A percentile compares a stretch with the other conserved stretches of the same genome.
Evolutionary conservation across 192 early-diverging fungal species (phyloP).

Genomic region (Backusella morwellensis): DNA sequence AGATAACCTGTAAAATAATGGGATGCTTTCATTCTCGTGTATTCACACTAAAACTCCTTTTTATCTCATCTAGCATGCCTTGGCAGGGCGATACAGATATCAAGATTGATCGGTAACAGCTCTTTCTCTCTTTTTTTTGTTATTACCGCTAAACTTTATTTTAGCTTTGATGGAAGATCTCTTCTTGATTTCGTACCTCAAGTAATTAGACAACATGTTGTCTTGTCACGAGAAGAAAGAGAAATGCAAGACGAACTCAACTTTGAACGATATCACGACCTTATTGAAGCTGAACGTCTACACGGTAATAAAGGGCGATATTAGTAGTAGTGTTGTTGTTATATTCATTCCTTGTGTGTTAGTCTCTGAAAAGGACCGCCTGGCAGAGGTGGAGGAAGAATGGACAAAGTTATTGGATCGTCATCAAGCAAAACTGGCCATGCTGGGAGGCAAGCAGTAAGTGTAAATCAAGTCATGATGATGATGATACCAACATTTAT

Average conservation of each 20-base stretch:
- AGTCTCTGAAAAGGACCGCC: constrained; percentile 38
- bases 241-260: constrained; percentile 48
- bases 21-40: neutral
- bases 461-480: neutral
- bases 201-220: neutral
- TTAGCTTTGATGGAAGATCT: constrained; percentile 50
- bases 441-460: constrained; percentile 31
- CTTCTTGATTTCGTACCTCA: constrained; percentile 46
- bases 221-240: constrained; percentile 32
- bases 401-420: constrained; percentile 52
- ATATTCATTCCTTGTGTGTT: neutral
- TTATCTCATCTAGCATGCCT: constrained; percentile 27
- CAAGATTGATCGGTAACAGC: constrained; percentile 41
- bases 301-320: constrained; percentile 23
- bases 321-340: too few relatives aligned
- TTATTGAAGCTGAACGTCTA: constrained; percentile 47
- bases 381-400: constrained; percentile 46
- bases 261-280: constrained; percentile 53
- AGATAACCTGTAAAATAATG: constrained; percentile 41
- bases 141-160: neutral
- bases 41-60: neutral
- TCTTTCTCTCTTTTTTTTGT: neutral
- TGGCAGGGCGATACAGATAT: constrained; percentile 52
- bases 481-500: neutral
- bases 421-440: constrained; percentile 39